Evolutionary conservation across 805 yeast genomes (phyloP).

Genomic region (Candida odintsovae): DNA sequence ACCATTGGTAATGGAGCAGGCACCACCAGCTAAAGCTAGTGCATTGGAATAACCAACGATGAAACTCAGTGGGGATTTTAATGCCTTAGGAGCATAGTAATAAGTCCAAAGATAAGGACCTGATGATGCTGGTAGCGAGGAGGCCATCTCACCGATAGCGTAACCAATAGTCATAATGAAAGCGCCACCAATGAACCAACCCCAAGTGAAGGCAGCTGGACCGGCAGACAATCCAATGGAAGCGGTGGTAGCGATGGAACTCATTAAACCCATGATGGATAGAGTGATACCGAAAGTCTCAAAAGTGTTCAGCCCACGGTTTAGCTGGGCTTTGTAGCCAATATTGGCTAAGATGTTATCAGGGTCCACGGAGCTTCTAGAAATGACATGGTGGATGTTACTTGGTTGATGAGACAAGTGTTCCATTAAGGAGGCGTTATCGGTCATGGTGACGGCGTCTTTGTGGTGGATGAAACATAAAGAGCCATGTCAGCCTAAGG

Average conservation of each 20-base stretch:
- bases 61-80: conserved; percentile 50
- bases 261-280: conserved; percentile 59
- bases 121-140: conserved; percentile 71
- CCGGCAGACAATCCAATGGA: conserved; percentile 45
- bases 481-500: no score
- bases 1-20: conserved; percentile 67
- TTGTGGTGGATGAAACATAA: neutral
- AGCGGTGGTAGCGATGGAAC: conserved; percentile 51
- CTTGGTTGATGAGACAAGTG: neutral
- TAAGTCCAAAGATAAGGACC: conserved; percentile 69
- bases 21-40: conserved; percentile 58
- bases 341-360: conserved; percentile 25
- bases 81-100: conserved; percentile 53
- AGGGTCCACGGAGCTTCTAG: neutral
- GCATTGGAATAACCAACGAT: conserved; percentile 65
- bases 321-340: conserved; percentile 62
- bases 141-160: conserved; percentile 60
- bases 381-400: neutral
- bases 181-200: conserved; percentile 57
- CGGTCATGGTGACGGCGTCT: neutral
- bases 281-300: conserved; percentile 65
- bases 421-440: neutral
- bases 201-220: conserved; percentile 59
- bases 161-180: conserved; percentile 55
- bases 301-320: conserved; percentile 48